Base-by-base conservation (phyloP, 2,329 filamentous ascomycete species). In the Botryotinia convoluta region DNA sequence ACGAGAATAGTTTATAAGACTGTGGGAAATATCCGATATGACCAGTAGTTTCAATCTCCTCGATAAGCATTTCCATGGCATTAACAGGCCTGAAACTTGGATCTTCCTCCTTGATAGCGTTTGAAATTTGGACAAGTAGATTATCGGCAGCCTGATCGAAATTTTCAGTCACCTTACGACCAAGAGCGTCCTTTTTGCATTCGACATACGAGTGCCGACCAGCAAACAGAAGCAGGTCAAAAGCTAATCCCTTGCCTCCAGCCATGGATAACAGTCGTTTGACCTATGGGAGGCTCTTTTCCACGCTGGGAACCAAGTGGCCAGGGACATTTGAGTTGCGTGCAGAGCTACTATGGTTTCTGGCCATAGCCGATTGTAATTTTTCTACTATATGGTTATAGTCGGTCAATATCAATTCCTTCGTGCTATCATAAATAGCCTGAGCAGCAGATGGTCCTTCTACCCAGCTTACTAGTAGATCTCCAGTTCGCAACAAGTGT, bases 61-160 rank as follows among this genome's bases (percentile, higher is more conserved):
- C 68, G 3, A 26, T 12, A n/a, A 70, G 68, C 39, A 70, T 70
- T 45, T 45, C 68, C 68, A 61, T 60, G 26, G 51, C 68, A 12
- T 35, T 16, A 20, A 37, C 39, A 10, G 68, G 68, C 35, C 39
- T 70, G 32, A 70, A 70, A 45, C 12, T 37, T 29, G 39, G 54
- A 32, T 70, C 39, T 7, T 60, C 57, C 20, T 45, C 39, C 35
- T 9, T 70, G 8, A 61, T n/a, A 16, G 37, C 42, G 7, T 45
- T 42, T 20, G 22, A 18, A 8, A 61, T 62, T 45, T 70, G 18
- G n/a, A 61, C 29, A 20, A 61, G 29, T n/a, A 61, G 3, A 45
- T 6, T 20, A 14, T 70, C 68, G 7, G 51, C 37, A 35, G 16
- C 68, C 22, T 42, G 12, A 1, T 61, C 29, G 26, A 70, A 70